Percentiles rank a stretch among this genome's conserved stretches.
phyloP scores from a whole-genome alignment of 352 stramenopile species.

The Phytophthora pluvialis region DNA sequence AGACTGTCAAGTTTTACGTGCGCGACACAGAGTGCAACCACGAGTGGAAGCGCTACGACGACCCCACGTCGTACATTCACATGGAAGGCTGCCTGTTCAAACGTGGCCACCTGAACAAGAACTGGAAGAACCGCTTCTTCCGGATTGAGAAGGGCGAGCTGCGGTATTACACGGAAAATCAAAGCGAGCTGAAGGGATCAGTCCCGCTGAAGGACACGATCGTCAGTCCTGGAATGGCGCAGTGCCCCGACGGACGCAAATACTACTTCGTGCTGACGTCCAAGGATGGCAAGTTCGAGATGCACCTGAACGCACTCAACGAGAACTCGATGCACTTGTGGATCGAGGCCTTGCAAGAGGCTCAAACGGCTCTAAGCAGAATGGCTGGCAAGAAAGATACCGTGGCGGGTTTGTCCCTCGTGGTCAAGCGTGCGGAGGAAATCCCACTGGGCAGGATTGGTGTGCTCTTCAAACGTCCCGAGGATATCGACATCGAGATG shows the following conservation, averaged over 20 bases:
- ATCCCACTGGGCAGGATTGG: constrained; percentile 74
- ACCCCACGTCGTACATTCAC: constrained; percentile 86
- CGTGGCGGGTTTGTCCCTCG: constrained; percentile 65
- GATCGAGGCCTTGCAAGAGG: constrained; percentile 87
- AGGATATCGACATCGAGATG: constrained; percentile 77
- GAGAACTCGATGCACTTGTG: constrained; percentile 87
- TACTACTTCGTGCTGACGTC: constrained; percentile 90
- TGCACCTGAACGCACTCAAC: constrained; percentile 85
- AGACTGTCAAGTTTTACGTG: constrained; percentile 87
- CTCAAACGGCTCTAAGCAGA: constrained; percentile 60
- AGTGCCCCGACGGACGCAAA: constrained; percentile 78
- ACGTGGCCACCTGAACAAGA: constrained; percentile 86
- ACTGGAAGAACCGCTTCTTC: constrained; percentile 91
- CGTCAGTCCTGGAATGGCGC: constrained; percentile 84
- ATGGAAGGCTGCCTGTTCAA: constrained; percentile 89
- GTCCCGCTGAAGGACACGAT: constrained; percentile 80
- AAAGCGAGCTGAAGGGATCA: constrained; percentile 74
- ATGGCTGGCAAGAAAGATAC: constrained; percentile 59
- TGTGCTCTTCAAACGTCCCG: constrained; percentile 60
- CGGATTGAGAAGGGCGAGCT: constrained; percentile 83
- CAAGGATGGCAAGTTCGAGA: constrained; percentile 83
- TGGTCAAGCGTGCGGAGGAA: constrained; percentile 81
- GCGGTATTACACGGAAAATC: constrained; percentile 85
- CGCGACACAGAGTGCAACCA: constrained; percentile 71
- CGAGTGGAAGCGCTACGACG: constrained; percentile 88